These are phyloP conservation scores for Paecilomyces sp. DNA, from an alignment of 2,329 filamentous ascomycete species.

Conservation along the genomic window DNA sequence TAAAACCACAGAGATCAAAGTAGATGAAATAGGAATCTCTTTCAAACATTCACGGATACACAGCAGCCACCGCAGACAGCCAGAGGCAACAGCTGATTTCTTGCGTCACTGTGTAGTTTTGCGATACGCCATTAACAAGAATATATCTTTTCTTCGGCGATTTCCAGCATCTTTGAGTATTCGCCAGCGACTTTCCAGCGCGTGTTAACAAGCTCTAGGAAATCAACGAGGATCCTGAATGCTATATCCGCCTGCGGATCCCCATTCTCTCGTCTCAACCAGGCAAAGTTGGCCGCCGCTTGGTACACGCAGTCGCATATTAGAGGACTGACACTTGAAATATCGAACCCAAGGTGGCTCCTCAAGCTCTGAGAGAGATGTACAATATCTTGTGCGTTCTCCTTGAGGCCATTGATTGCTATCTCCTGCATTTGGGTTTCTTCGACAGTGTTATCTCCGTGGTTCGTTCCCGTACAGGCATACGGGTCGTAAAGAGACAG, in stretches of 20 bases:
- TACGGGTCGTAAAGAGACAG: constrained; percentile 26
- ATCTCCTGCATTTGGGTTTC: constrained; percentile 28
- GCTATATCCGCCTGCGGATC: constrained; percentile 10
- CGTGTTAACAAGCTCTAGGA: constrained; percentile 9
- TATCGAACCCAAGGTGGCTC: constrained; percentile 6
- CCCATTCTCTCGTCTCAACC: constrained; percentile 24
- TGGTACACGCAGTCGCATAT: constrained; percentile 27
- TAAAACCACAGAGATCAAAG: too few relatives aligned
- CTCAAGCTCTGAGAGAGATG: constrained; percentile 8
- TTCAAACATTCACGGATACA: too few relatives aligned
- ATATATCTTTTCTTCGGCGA: neutral
- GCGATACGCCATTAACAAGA: neutral
- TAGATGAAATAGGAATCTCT: too few relatives aligned
- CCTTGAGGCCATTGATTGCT: constrained; percentile 16
- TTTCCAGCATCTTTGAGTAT: constrained; percentile 15
- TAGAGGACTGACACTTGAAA: constrained; percentile 12
- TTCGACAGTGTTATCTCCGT: constrained; percentile 19
- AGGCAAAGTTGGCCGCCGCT: constrained; percentile 24
- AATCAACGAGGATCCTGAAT: constrained; percentile 8
- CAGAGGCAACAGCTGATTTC: too few relatives aligned
- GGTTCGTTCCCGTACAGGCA: constrained; percentile 20
- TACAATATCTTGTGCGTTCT: constrained; percentile 10
- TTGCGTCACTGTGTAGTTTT: too few relatives aligned
- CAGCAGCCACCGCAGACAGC: too few relatives aligned
- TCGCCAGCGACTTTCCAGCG: constrained; percentile 15